Base-by-base conservation (phyloP, 2,329 filamentous ascomycete species). In the Penicillium occitanis region DNA sequence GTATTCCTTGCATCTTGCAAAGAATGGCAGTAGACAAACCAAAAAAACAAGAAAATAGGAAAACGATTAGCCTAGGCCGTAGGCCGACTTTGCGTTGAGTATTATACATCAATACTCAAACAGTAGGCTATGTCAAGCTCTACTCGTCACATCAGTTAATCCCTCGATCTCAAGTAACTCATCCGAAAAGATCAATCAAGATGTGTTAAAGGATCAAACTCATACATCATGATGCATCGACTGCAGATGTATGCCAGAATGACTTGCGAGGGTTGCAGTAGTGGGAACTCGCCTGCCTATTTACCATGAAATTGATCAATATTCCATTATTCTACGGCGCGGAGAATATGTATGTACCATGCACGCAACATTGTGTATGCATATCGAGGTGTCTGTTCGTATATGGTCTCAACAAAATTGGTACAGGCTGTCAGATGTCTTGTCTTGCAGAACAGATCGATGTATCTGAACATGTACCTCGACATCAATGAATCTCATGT, bases 221-320 rank as follows among this genome's bases (percentile, higher is more conserved):
- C 14, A 5, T 53, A 53, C 50, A 53, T 53, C 28, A 37, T 55
- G 51, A 55, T 55, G n/a, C 51, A 53, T 53, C 50, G 17, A 28
- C 14, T 30, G 28, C 35, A 19, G 14, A 53, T 33, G 50, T 53
- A n/a, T 35, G 48, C 10, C 14, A 28, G 30, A 33, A 51, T 17
- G 28, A 17, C 25, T 30, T 33, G 50, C 25, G 14, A 50, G 25
- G 22, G 33, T 50, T 3, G 28, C 33, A 53, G 17, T 7, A 30
- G 14, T 1, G 14, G 10, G 25, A 8, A 51, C n/a, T 53, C 14
- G 7, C 25, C 50, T 33, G 14, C 13, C 25, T 33, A 17, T 28
- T 8, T 28, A 3, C 30, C 51, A 13, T 22, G 30, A 13, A n/a
- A 55, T 35, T 22, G 4, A 35, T 37, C 51, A n/a, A 19, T 17